Conservation (phyloP, 352 stramenopile genomes). For the Phytophthora kernoviae region DNA sequence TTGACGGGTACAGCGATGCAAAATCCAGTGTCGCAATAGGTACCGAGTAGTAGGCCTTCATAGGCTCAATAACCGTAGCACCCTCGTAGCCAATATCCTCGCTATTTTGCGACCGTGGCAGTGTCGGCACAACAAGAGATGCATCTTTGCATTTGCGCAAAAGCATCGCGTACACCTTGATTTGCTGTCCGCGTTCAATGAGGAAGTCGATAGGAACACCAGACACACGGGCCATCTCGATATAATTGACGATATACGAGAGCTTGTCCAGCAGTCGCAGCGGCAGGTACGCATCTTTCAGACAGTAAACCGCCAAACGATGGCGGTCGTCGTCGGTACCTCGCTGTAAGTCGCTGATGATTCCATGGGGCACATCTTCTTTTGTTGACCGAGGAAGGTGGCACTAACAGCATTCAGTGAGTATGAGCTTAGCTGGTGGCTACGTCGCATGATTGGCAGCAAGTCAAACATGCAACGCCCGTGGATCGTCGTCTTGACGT, state of each 20-base stretch:
- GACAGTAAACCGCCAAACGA: constrained; percentile 98
- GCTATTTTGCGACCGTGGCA: constrained; percentile 88
- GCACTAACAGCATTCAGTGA: constrained; percentile 99
- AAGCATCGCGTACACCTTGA: constrained; percentile 99
- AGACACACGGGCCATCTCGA: constrained; percentile 99
- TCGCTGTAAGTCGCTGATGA: constrained; percentile 95
- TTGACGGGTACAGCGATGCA: constrained; percentile 99
- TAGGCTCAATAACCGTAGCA: constrained; percentile 99
- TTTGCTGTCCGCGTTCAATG: constrained; percentile 98
- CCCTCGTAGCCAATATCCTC: constrained; percentile 96
- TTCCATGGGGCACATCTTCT: constrained; percentile 99
- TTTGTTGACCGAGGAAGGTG: constrained; percentile 98
- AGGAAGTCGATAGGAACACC: constrained; percentile 98
- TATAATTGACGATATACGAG: constrained; percentile 99
- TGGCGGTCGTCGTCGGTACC: constrained; percentile 98
- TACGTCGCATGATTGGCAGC: constrained; percentile 99
- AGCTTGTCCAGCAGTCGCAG: constrained; percentile 98
- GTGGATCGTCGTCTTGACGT: constrained; percentile 98
- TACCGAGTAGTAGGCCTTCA: constrained; percentile 99
- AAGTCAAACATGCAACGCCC: constrained; percentile 99
- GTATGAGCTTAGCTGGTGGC: constrained; percentile 99
- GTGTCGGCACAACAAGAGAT: constrained; percentile 95
- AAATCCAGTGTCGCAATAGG: constrained; percentile 99
- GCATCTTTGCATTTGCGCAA: constrained; percentile 95
- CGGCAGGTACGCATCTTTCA: constrained; percentile 98